These are phyloP conservation scores for Dendrothele bispora DNA, from an alignment of 768 basidiomycete species.

Conservation along the genomic window DNA sequence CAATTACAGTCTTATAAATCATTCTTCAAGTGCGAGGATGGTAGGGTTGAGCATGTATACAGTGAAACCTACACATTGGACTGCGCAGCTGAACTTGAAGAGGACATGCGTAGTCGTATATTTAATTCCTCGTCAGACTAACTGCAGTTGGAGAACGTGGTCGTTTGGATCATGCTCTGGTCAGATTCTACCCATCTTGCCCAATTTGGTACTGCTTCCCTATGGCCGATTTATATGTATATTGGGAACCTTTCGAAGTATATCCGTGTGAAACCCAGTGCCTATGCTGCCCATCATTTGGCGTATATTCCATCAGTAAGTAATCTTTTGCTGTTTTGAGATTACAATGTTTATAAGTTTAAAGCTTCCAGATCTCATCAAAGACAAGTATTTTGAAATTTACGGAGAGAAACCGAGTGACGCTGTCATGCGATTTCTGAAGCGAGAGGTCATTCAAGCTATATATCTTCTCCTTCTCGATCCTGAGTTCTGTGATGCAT, in stretches of 20 bases:
- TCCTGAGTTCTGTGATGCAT: no score
- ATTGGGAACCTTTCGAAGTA: conserved; percentile 17
- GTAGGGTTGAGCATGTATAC: no score
- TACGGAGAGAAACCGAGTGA: no score
- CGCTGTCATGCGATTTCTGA: no score
- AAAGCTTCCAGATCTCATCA: conserved; percentile 22
- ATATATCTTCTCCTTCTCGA: no score
- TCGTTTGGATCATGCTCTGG: conserved; percentile 19
- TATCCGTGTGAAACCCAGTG: conserved; percentile 7
- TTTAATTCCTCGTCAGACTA: no score
- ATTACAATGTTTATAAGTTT: conserved; percentile 28
- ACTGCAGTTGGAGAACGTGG: conserved; percentile 9
- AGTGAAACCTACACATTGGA: no score
- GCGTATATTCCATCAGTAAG: conserved; percentile 10
- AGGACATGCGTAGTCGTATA: no score
- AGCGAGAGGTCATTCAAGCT: no score
- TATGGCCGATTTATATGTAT: conserved; percentile 17
- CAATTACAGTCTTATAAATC: no score
- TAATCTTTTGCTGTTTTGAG: neutral
- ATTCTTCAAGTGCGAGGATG: no score
- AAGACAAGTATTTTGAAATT: conserved; percentile 2
- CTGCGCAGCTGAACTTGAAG: no score
- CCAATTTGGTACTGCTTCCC: conserved; percentile 1
- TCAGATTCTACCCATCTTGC: conserved; percentile 16
- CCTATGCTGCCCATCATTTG: conserved; percentile 9